Conservation (phyloP, 164 flowering plant genomes). For the Sextonia rubra region DNA sequence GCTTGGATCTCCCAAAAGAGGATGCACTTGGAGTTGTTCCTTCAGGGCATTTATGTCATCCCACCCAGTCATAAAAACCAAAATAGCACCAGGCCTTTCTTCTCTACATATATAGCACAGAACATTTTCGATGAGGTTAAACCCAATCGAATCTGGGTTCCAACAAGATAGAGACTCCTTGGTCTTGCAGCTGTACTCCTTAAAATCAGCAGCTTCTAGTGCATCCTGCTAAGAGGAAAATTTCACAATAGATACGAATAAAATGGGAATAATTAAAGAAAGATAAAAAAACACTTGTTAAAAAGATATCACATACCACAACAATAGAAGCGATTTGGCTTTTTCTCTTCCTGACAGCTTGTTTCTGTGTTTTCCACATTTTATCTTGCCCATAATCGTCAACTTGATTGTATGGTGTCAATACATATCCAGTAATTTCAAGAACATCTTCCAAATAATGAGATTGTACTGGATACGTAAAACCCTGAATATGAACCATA, state of each 20-base stretch:
- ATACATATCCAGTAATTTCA: slow-evolving; percentile 77
- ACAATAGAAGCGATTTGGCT: slow-evolving; percentile 88
- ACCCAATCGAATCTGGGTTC: slow-evolving; percentile 93
- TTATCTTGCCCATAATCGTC: slow-evolving; percentile 96
- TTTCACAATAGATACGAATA: not conserved
- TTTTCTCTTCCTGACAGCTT: slow-evolving; percentile 77
- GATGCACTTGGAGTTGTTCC: slow-evolving; percentile 78
- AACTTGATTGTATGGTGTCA: slow-evolving; percentile 78
- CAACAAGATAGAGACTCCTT: slow-evolving; percentile 77
- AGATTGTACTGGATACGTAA: slow-evolving; percentile 76
- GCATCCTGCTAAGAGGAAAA: slow-evolving; percentile 52
- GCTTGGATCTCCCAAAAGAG: slow-evolving; percentile 70
- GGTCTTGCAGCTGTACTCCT: slow-evolving; percentile 50
- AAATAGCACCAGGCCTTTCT: slow-evolving; percentile 80
- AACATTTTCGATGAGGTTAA: slow-evolving; percentile 82
- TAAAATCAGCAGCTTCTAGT: slow-evolving; percentile 59
- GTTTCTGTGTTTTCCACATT: slow-evolving; percentile 81
- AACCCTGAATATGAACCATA: slow-evolving; percentile 54
- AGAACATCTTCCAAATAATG: slow-evolving; percentile 80
- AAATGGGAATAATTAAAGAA: not conserved
- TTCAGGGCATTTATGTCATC: slow-evolving; percentile 90
- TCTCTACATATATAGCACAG: slow-evolving; percentile 70
- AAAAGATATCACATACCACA: slow-evolving; percentile 47
- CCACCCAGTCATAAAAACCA: slow-evolving; percentile 99
- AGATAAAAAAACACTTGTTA: not conserved